phyloP scores from a whole-genome alignment of 257 asterid genomes.

The Oldenlandia corymbosa region DNA sequence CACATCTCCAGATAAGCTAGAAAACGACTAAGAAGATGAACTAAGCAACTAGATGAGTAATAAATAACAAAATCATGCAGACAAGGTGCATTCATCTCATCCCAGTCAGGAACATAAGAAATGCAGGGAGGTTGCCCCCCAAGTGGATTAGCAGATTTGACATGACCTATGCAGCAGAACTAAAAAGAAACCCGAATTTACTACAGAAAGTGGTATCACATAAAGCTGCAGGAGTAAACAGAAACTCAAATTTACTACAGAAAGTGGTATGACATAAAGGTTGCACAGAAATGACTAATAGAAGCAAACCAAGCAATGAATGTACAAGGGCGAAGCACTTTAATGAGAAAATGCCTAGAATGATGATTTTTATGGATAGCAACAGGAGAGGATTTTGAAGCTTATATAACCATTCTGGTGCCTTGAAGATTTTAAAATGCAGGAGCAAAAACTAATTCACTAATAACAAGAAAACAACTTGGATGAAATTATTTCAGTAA shows the following conservation, averaged over 20 bases:
- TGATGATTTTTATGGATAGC: background rate
- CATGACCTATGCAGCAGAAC: too few species aligned
- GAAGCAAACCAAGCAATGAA: background rate
- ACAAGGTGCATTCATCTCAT: background rate
- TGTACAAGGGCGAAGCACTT: background rate
- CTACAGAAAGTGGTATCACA: too few species aligned
- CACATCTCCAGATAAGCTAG: too few species aligned
- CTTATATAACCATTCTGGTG: background rate
- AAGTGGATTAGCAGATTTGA: background rate
- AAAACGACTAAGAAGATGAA: too few species aligned
- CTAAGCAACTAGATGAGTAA: background rate
- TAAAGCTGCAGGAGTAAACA: too few species aligned
- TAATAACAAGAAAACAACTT: too few species aligned
- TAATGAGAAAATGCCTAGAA: background rate
- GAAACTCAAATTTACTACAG: background rate
- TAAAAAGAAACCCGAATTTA: too few species aligned
- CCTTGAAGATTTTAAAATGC: too few species aligned
- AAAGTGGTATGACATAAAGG: background rate
- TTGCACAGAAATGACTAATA: background rate
- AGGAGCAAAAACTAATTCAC: too few species aligned
- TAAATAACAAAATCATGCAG: background rate
- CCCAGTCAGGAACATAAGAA: background rate
- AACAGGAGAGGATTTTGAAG: background rate
- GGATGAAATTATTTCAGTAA: too few species aligned
- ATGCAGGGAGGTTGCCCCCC: background rate